These are phyloP conservation scores for Gaeumannomyces tritici DNA, from an alignment of 2,329 filamentous ascomycete species.

Conservation along the genomic window DNA sequence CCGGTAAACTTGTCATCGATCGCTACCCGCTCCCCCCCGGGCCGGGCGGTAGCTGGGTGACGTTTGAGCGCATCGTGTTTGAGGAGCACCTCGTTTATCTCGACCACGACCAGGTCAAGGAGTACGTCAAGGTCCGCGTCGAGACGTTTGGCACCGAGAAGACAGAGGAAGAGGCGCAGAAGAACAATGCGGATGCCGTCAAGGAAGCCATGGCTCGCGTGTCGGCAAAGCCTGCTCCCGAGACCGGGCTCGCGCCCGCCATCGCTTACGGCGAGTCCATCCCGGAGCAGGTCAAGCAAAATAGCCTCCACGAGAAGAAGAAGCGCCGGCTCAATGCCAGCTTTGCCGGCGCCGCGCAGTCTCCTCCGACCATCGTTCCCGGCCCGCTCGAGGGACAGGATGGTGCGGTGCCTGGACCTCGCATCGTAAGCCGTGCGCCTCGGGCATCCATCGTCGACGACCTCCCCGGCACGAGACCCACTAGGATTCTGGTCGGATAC, in stretches of 20 bases:
- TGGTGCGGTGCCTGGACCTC: not conserved
- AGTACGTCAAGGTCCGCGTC: slow-evolving; percentile 48
- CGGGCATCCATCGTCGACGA: slow-evolving; percentile 24
- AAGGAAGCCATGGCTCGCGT: slow-evolving; percentile 36
- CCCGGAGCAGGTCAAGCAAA: slow-evolving; percentile 27
- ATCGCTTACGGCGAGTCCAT: slow-evolving; percentile 43
- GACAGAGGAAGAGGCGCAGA: slow-evolving; percentile 26
- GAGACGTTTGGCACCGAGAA: slow-evolving; percentile 22
- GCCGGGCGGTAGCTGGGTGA: slow-evolving; percentile 55
- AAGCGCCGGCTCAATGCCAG: slow-evolving; percentile 28
- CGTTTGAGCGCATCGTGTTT: slow-evolving; percentile 51
- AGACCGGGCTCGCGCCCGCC: slow-evolving; percentile 29
- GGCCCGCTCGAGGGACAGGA: not conserved
- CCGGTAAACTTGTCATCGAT: slow-evolving; percentile 34
- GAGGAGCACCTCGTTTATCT: slow-evolving; percentile 44
- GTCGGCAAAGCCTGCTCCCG: slow-evolving; percentile 29
- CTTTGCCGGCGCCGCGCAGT: not conserved
- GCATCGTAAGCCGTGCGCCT: not conserved
- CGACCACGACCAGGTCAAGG: slow-evolving; percentile 49
- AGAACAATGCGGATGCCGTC: slow-evolving; percentile 31
- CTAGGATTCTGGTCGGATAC: slow-evolving; percentile 47
- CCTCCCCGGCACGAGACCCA: slow-evolving; percentile 43
- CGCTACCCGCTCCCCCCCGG: slow-evolving; percentile 43
- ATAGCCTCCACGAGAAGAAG: slow-evolving; percentile 29
- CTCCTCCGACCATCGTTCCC: not conserved